Base-by-base conservation (phyloP, 805 yeast species). In the Danielia oregonensis region DNA sequence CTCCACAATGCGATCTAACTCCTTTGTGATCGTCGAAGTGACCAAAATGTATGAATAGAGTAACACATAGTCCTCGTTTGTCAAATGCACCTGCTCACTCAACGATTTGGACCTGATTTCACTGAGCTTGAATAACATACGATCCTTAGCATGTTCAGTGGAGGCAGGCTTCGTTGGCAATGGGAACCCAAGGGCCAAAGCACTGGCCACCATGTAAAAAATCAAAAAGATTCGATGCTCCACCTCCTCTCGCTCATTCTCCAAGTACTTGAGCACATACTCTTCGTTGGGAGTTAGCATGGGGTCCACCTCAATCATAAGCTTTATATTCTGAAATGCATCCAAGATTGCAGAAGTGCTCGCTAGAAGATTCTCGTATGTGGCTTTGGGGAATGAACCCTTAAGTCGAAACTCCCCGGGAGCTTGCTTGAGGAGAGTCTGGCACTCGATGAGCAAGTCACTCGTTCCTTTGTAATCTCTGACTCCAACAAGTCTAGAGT, bases 181-280 rank as follows among this genome's bases (percentile, higher is more conserved):
- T 2, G 95, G 95, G 37, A 84, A 76, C 3, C 88, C 87, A 7
- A 86, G 61, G 27, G 77, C 72, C 63, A 86, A 66, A 0, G 94
- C 83, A 8, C 91, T 78, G 2, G 94, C 79, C 11, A 82, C 61
- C 82, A 80, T 79, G 61, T 86, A 86, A 53, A 86, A 86, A 5
- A 82, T 77, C 39, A 86, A 61, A 44, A 86, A 86, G 2, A 86
- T 74, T 13, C 91, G 59, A 42, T 80, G 79, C 49, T 82, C 84
- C 13, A 86, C 62, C 50, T 86, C 94, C 9, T 61, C 67, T 39
- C 89, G 62, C 52, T 83, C 91, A 3, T 66, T 54, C 24, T 57
- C 64, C 13, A 81, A 73, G 46, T 67, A 72, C 25, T 68, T 61
- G 12, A 86, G 60, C 9, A 85, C 81, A 26, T 59, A 67, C 29